phyloP scores from a whole-genome alignment of 805 yeast species.

The Yamadazyma sp. region DNA sequence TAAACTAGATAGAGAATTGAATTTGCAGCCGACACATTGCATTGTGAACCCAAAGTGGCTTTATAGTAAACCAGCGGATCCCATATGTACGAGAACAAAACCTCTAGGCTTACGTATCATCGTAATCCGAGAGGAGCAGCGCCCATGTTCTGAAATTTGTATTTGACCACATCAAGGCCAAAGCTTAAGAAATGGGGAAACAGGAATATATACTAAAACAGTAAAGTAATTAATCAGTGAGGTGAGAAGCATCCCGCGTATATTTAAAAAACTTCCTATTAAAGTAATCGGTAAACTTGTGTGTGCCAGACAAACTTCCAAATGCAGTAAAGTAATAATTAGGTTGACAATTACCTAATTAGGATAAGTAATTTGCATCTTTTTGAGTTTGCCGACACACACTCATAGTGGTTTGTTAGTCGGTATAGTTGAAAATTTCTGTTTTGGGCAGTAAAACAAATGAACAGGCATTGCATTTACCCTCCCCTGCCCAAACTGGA shows the following conservation, averaged over 20 bases:
- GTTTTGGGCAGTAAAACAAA: constrained; percentile 8
- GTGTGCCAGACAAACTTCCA: constrained; percentile 4
- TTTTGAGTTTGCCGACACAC: neutral
- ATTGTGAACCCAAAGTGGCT: neutral
- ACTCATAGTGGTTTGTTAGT: too few relatives aligned
- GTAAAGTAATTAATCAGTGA: too few relatives aligned
- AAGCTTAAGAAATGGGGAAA: too few relatives aligned
- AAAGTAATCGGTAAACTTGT: constrained; percentile 1
- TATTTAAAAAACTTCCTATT: constrained; percentile 4
- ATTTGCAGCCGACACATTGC: constrained; percentile 1
- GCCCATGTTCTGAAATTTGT: too few relatives aligned
- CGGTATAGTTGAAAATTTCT: constrained; percentile 9
- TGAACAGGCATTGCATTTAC: neutral
- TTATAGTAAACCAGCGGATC: too few relatives aligned
- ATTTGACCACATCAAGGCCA: too few relatives aligned
- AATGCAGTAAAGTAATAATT: constrained; percentile 8
- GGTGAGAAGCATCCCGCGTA: too few relatives aligned
- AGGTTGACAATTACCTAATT: constrained; percentile 14
- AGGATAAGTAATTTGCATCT: constrained; percentile 15
- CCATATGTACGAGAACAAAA: too few relatives aligned
- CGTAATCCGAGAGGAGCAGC: too few relatives aligned
- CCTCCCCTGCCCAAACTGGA: constrained; percentile 7
- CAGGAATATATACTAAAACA: too few relatives aligned
- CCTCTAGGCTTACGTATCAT: too few relatives aligned
- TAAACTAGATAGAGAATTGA: too few relatives aligned